Base-by-base conservation (phyloP, 371 early-diverging fungal species). In the Mortierella sp. region DNA sequence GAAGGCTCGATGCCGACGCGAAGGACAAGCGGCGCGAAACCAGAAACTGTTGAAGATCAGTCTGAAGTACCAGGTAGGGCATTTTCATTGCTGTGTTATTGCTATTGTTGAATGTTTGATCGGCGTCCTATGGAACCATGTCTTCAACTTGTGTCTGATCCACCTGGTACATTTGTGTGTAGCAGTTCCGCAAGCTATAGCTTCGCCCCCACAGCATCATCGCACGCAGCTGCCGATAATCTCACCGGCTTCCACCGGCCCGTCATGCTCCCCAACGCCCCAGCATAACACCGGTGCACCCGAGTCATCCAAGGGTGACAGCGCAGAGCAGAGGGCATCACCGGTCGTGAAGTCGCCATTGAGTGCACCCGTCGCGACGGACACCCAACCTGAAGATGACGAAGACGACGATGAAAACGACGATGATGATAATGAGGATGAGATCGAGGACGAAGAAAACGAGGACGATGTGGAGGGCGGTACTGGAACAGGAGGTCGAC, bases 361-460 rank as follows among this genome's bases (percentile, higher is more conserved):
- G 3, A 56, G 41, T 42, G 42, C 39, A 5, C 19, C 32, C 12
- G 31, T 30, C 31, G 27, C 64, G 15, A 42, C 56, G 4, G 8
- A 48, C 14, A 54, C n/a, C 8, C 50, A 56, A 19, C 34, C 28
- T 28, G 49, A 58, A n/a, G 60, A 60, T 17, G 60, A 57, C 11
- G 57, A 44, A 1, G 57, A 57, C 2, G 60, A 60, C 6, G 60
- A 60, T 9, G 62, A 62, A 9, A 47, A 54, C 17, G 55, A 59
- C 19, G 67, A 66, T 19, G 60, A 66, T 3, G 67, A 66, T 8
- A 56, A 64, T 11, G 64, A 64, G 8, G 61, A 51, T 5, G 61
- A 60, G 23, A 32, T 41, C 21, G 64, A 64, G 2, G 66, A 65
- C 7, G 66, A 65, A 6, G 66, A 65, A 2, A 52, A 47, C 26